phyloP scores from a whole-genome alignment of 2,329 filamentous ascomycete species.

The Zarea fungicola region DNA sequence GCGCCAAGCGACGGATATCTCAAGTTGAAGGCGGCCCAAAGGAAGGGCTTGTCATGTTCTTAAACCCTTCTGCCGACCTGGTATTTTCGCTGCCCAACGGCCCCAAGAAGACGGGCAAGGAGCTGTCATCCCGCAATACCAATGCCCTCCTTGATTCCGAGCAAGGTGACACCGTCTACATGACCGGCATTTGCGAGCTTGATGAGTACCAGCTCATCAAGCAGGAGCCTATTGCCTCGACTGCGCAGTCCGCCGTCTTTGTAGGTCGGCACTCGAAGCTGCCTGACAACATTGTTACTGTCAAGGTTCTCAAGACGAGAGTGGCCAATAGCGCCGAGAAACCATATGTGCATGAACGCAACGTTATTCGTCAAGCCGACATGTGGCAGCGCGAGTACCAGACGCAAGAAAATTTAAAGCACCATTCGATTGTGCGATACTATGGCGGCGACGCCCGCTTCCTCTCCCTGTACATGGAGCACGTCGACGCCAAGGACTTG shows the following conservation, averaged over 20 bases:
- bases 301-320: constrained; percentile 56
- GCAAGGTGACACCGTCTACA: constrained; percentile 42
- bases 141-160: constrained; percentile 49
- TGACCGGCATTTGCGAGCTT: constrained; percentile 46
- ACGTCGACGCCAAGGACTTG: constrained; percentile 52
- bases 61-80: constrained; percentile 44
- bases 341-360: constrained; percentile 46
- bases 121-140: constrained; percentile 39
- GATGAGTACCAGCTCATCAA: constrained; percentile 52
- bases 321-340: constrained; percentile 35
- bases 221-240: constrained; percentile 51
- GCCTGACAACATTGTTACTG: constrained; percentile 50
- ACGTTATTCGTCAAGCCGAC: constrained; percentile 54
- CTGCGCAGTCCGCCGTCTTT: constrained; percentile 50
- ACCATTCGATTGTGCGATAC: constrained; percentile 53
- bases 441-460: constrained; percentile 57
- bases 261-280: constrained; percentile 49
- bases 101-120: constrained; percentile 36
- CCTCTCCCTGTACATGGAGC: constrained; percentile 57
- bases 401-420: constrained; percentile 49
- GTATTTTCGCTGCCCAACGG: constrained; percentile 47
- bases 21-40: constrained; percentile 23
- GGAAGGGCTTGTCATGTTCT: constrained; percentile 51
- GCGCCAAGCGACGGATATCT: constrained; percentile 38
- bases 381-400: constrained; percentile 55